Base-by-base conservation (phyloP, 2,329 filamentous ascomycete species). In the Verticillium klebahnii region DNA sequence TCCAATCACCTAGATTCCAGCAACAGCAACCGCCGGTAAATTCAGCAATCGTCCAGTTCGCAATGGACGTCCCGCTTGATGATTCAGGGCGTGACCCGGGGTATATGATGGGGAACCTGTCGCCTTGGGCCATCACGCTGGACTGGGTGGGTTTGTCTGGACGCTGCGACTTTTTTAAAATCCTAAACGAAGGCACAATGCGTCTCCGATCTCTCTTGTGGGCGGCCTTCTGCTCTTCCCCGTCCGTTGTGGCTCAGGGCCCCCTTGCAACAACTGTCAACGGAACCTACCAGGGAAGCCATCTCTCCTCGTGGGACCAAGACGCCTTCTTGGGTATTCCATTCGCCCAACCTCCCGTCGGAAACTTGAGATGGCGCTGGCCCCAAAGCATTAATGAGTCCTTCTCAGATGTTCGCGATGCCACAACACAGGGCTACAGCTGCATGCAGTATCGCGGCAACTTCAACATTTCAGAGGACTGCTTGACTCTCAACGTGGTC, bases 391-490 rank as follows among this genome's bases (percentile, higher is more conserved):
- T 78, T n/a, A 75, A 78, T 60, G 64, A 71, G 15, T 73, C 77
- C 0, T 81, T 79, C 39, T 64, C 72, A 2, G 76, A 69, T 0
- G 68, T 74, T n/a, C 70, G 75, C 11, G 71, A 75, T 61, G 78
- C 78, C 0, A 79, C 73, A 0, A 62, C 71, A 34, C 80, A 81
- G 60, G 76, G 79, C 1, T 72, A 75, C 65, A 80, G 75, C 63
- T 82, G 80, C 65, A 77, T 79, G 71, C 78, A 82, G 64, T 82
- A 80, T 63, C 72, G 72, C 0, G 72, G 73, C 5, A 74, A 68
- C 39, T 75, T 80, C 59, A 73, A 72, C 29, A 67, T 82, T 31
- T 80, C 78, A 1, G 81, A 83, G 65, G 81, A 85, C 60, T 85
- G 83, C 61, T 66, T 79, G 6, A 78, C 69, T 2, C 62, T 78